Base-by-base conservation (phyloP, 345 rosid species). In the Lagerstroemia speciosa region DNA sequence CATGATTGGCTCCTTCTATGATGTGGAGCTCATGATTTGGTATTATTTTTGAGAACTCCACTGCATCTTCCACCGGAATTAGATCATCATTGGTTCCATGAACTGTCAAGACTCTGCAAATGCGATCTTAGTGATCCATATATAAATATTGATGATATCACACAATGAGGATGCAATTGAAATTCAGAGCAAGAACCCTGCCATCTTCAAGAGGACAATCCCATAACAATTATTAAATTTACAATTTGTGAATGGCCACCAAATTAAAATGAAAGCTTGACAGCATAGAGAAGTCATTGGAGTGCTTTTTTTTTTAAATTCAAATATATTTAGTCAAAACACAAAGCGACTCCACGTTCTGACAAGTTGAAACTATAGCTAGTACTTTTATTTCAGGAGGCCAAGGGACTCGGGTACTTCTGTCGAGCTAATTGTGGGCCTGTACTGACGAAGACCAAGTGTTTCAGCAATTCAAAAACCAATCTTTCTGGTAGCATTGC, bases 71-170 rank as follows among this genome's bases (percentile, higher is more conserved):
- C 48, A 81, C 77, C 0, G 89, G 86, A 53, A 92, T 86, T 45
- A 75, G 24, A 70, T 81, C 73, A 26, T 92, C 94, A 32, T 50
- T 79, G 27, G 89, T 73, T 78, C 96, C 98, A 61, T 92, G 98
- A 68, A 92, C 83, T 31, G 95, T 90, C 84, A 88, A 66, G 32
- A 90, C 89, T 77, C 96, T 87, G 78, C 17, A 45, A 37, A 9
- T 0, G 41, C 26, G 52, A 12, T 69, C 33, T 12, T 27, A 29
- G 33, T 3, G 7, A 27, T 58, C 34, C 6, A 7, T 30, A 12
- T 11, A 1, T 10, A 11, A n/a, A 10, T n/a, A 58, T 30, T 20
- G 29, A 12, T 11, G 34, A 10, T 2, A 27, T 3, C 31, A 27
- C 63, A 17, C 9, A 41, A 41, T 41, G 46, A 14, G 46, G 46